Base-by-base conservation (phyloP, 257 asterid genomes). In the Solanum tarijense region DNA sequence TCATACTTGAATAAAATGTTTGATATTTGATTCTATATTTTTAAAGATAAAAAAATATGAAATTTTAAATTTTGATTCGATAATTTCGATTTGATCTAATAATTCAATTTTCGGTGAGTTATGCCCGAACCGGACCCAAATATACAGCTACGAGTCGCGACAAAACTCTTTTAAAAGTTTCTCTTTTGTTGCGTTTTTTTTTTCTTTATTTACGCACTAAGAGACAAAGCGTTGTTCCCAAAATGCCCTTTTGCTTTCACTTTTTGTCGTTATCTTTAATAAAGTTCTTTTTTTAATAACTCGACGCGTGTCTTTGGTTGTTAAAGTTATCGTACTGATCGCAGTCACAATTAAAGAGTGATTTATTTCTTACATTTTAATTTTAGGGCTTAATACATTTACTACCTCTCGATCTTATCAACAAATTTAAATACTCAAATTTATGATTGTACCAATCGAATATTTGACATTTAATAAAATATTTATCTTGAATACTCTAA, bases 141-240 rank as follows among this genome's bases (percentile, higher is more conserved):
- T 8, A 58, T 11, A 27, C 74, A 68, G 74, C 72, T 69, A 31
- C 39, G 12, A 71, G n/a, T 71, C n/a, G n/a, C 41, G 41, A 71
- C 78, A 71, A 71, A 71, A 27, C 14, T 14, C 13, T 71, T 72
- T 16, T 31, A 18, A 72, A 72, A 71, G n/a, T 71, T 9, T 2
- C 34, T 38, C 32, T 75, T 75, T 36, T 11, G 32, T 76, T 76
- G 83, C 31, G 83, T 38, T 39, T 78, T 78, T 21, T 39, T 39
- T 14, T 3, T 7, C 2, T 71, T 6, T 71, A 3, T 18, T 13
- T 14, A 79, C 87, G 43, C 71, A 16, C 41, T 84, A 66, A 43
- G 88, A 86, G 91, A 88, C 91, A 89, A 81, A 75, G 1, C 2
- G 12, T 4, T 6, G 5, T 92, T 84, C 88, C 95, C 21, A 65